Conservation (phyloP, 1,139 yeast genomes). For the Debaryomycetaceae sp. region DNA sequence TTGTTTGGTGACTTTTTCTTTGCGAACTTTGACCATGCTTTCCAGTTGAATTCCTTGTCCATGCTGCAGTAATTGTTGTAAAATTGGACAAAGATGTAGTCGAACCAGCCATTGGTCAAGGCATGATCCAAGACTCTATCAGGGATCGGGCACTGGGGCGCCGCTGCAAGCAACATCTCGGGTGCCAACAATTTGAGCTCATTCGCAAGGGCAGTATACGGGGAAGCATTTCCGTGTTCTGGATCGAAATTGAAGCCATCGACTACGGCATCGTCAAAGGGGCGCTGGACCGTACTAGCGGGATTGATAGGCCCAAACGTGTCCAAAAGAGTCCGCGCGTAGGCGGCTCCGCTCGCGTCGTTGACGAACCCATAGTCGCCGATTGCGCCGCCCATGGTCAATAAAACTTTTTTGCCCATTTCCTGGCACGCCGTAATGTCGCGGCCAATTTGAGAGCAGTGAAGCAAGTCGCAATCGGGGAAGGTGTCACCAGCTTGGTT, state of each 20-base stretch:
- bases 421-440: constrained; percentile 80
- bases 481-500: constrained; percentile 41
- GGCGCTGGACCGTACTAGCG: too few relatives aligned
- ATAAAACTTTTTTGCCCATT: constrained; percentile 63
- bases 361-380: constrained; percentile 67
- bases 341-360: constrained; percentile 21
- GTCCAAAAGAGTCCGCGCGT: constrained; percentile 10
- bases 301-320: constrained; percentile 11
- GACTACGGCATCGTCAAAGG: constrained; percentile 11
- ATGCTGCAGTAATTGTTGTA: constrained; percentile 11
- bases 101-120: constrained; percentile 6
- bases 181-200: constrained; percentile 3
- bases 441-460: constrained; percentile 54
- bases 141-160: constrained; percentile 13
- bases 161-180: constrained; percentile 6
- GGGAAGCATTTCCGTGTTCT: constrained; percentile 7
- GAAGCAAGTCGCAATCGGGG: constrained; percentile 37
- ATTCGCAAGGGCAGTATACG: constrained; percentile 8
- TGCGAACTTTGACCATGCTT: constrained; percentile 8
- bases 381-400: constrained; percentile 82
- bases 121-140: constrained; percentile 9
- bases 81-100: constrained; percentile 12
- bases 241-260: constrained; percentile 14
- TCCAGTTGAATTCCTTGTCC: constrained; percentile 9
- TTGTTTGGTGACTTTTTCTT: constrained; percentile 7